These are phyloP conservation scores for Rhodotorula sp. DNA, from an alignment of 1,284 basidiomycete species.

Conservation along the genomic window DNA sequence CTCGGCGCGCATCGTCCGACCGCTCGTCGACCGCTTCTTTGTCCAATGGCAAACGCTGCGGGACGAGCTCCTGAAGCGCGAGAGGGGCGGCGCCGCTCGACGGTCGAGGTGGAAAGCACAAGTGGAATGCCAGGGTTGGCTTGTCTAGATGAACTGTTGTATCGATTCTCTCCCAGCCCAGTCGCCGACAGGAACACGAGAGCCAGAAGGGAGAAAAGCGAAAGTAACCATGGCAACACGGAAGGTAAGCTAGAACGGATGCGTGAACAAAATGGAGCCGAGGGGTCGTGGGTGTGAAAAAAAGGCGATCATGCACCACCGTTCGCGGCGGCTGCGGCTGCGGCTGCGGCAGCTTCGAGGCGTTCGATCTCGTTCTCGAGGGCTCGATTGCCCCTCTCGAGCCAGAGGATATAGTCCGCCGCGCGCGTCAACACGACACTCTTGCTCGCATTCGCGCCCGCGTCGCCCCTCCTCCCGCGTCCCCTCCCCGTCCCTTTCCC, in stretches of 20 bases:
- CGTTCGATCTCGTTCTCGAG: slow-evolving; percentile 38
- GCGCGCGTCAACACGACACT: slow-evolving; percentile 42
- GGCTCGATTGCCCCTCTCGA: slow-evolving; percentile 41
- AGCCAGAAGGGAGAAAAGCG: neutral
- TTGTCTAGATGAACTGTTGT: slow-evolving; percentile 15
- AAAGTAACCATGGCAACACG: neutral
- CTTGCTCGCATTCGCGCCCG: slow-evolving; percentile 43
- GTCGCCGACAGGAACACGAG: too few species aligned
- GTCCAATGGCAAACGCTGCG: slow-evolving; percentile 47
- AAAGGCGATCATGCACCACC: neutral
- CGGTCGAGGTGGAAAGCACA: slow-evolving; percentile 17
- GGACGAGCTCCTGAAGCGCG: slow-evolving; percentile 7
- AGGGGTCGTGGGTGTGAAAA: too few species aligned
- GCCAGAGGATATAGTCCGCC: slow-evolving; percentile 41
- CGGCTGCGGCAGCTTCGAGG: slow-evolving; percentile 17
- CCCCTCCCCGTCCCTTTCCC: slow-evolving; percentile 32
- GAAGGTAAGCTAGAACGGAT: neutral
- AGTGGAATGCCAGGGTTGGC: slow-evolving; percentile 39
- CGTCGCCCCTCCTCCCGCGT: slow-evolving; percentile 43
- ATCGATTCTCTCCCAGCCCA: too few species aligned
- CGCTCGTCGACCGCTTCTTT: slow-evolving; percentile 74
- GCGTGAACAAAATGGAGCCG: neutral
- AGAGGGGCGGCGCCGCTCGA: neutral
- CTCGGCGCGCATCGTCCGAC: slow-evolving; percentile 76
- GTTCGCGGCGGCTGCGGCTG: neutral